Conservation (phyloP, 495 filamentous ascomycete genomes). For the Cercophora newfieldiana region DNA sequence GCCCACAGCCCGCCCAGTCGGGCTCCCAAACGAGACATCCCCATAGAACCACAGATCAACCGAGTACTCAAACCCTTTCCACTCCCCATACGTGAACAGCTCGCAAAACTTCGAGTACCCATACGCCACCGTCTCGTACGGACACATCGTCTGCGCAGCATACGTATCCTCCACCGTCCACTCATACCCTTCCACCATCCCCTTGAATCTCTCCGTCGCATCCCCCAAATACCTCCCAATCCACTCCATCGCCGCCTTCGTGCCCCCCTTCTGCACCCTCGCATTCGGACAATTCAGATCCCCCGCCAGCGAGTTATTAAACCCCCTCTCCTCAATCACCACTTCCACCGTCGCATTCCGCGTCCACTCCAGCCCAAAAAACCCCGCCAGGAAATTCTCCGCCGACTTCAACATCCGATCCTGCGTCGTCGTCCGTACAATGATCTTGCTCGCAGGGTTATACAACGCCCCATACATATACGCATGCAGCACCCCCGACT, state of each 20-base stretch:
- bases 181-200: slow-evolving; percentile 49
- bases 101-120: slow-evolving; percentile 71
- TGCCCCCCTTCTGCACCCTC: slow-evolving; percentile 53
- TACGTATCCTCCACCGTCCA: slow-evolving; percentile 54
- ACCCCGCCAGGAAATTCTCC: slow-evolving; percentile 70
- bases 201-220: slow-evolving; percentile 48
- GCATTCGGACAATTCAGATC: slow-evolving; percentile 54
- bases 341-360: slow-evolving; percentile 60
- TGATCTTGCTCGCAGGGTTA: slow-evolving; percentile 60
- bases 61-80: slow-evolving; percentile 71
- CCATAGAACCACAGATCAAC: slow-evolving; percentile 63
- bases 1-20: slow-evolving; percentile 61
- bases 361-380: slow-evolving; percentile 61
- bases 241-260: slow-evolving; percentile 55
- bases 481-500: slow-evolving; percentile 64
- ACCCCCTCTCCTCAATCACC: slow-evolving; percentile 61
- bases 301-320: slow-evolving; percentile 70
- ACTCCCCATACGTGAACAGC: slow-evolving; percentile 70
- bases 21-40: slow-evolving; percentile 58
- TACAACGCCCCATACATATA: slow-evolving; percentile 64
- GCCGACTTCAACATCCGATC: slow-evolving; percentile 74
- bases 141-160: slow-evolving; percentile 67
- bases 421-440: slow-evolving; percentile 63
- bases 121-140: slow-evolving; percentile 69
- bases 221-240: slow-evolving; percentile 52